phyloP scores from a whole-genome alignment of 2,329 filamentous ascomycete species.

The Cercospora berteroae region DNA sequence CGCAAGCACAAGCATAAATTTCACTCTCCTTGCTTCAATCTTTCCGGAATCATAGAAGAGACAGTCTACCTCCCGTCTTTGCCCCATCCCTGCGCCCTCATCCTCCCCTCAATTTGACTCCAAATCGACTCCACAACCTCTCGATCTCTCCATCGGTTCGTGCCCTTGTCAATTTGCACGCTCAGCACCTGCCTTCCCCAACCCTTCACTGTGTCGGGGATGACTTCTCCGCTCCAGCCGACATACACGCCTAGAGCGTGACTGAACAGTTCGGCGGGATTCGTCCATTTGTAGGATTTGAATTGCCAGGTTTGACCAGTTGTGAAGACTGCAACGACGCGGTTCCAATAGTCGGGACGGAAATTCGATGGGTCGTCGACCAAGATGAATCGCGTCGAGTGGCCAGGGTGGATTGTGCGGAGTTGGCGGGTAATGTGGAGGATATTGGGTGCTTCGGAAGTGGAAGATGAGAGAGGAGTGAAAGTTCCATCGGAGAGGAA shows the following conservation, averaged over 20 bases:
- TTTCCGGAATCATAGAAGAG: not conserved
- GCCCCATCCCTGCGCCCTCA: constrained; percentile 81
- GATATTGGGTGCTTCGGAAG: constrained; percentile 65
- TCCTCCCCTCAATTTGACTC: constrained; percentile 82
- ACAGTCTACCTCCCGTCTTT: constrained; percentile 53
- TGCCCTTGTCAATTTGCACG: constrained; percentile 71
- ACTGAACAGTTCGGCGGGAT: constrained; percentile 82
- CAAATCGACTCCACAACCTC: constrained; percentile 93
- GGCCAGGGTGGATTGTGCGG: constrained; percentile 64
- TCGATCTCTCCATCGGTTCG: constrained; percentile 74
- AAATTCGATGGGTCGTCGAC: constrained; percentile 92
- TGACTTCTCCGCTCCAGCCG: constrained; percentile 81
- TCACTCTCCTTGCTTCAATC: not conserved
- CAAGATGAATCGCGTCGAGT: constrained; percentile 87
- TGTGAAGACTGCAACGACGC: constrained; percentile 93
- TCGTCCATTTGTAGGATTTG: constrained; percentile 95
- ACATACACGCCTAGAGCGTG: constrained; percentile 86
- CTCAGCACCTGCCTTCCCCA: constrained; percentile 84
- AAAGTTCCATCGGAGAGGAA: constrained; percentile 87
- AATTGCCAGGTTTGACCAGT: constrained; percentile 99
- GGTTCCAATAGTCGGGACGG: constrained; percentile 96
- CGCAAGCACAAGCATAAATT: not conserved
- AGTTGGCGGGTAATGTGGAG: constrained; percentile 79
- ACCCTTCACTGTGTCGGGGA: constrained; percentile 72
- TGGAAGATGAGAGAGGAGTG: constrained; percentile 65